Evolutionary conservation across 371 early-diverging fungal species (phyloP).

Genomic region (Chytridium lagenaria): DNA sequence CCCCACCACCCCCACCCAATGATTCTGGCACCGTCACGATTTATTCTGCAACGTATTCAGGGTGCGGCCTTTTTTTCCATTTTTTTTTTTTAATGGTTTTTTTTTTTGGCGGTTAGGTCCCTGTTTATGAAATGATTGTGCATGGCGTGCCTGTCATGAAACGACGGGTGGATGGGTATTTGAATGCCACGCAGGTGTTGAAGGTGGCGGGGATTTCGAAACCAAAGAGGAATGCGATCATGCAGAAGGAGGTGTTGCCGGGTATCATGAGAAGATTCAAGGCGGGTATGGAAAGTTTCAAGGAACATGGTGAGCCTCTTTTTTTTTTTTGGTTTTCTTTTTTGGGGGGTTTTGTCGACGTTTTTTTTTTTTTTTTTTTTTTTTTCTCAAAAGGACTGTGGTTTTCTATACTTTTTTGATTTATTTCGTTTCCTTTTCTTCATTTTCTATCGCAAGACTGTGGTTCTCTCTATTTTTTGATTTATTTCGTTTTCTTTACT

Average conservation of each 20-base stretch:
- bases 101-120: slow-evolving; percentile 44
- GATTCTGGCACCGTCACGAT: not conserved
- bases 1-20: not conserved
- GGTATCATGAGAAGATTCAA: slow-evolving; percentile 53
- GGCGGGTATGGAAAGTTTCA: slow-evolving; percentile 58
- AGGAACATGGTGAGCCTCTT: slow-evolving; percentile 52
- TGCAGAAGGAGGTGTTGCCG: slow-evolving; percentile 50
- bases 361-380: not conserved
- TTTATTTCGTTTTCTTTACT: too few species aligned
- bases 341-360: not conserved
- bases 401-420: not conserved
- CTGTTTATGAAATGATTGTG: slow-evolving; percentile 54
- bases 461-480: not conserved
- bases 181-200: slow-evolving; percentile 61
- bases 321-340: too few species aligned
- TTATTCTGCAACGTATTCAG: not conserved
- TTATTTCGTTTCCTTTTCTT: not conserved
- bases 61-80: not conserved
- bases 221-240: slow-evolving; percentile 52
- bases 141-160: slow-evolving; percentile 50
- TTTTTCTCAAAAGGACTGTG: not conserved
- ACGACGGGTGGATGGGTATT: slow-evolving; percentile 42
- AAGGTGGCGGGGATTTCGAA: slow-evolving; percentile 54
- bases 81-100: not conserved
- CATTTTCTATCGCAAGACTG: not conserved